A percentile compares a stretch with the other conserved stretches of the same genome.
Evolutionary conservation across 495 filamentous ascomycete genomes (phyloP).

Genomic region (Aspergillus bridgeri): DNA sequence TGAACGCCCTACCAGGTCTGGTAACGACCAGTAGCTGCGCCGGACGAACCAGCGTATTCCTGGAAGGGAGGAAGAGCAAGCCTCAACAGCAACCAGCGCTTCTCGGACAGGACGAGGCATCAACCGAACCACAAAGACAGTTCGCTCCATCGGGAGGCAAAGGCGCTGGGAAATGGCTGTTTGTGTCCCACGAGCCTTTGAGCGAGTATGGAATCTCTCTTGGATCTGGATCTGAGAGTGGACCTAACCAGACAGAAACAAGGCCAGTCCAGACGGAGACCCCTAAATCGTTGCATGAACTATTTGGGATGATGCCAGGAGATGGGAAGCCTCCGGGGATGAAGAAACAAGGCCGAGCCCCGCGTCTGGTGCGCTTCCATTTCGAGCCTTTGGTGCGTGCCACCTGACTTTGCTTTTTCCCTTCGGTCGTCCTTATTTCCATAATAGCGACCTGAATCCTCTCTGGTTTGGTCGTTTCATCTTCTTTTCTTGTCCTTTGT

Average conservation of each 20-base stretch:
- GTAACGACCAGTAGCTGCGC: slow-evolving; percentile 93
- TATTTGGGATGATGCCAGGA: slow-evolving; percentile 34
- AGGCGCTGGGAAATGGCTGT: slow-evolving; percentile 82
- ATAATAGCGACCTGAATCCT: too few relatives aligned
- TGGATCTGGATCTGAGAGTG: neutral
- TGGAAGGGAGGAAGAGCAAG: slow-evolving; percentile 64
- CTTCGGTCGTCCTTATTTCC: neutral
- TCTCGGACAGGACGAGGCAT: slow-evolving; percentile 2
- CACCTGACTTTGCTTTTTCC: slow-evolving; percentile 6
- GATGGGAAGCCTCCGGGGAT: slow-evolving; percentile 28
- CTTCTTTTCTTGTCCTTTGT: neutral
- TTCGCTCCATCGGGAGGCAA: slow-evolving; percentile 68
- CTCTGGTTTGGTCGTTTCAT: neutral
- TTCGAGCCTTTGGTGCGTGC: slow-evolving; percentile 86
- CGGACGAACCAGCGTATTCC: slow-evolving; percentile 77
- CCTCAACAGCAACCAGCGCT: neutral
- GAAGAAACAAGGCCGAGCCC: slow-evolving; percentile 20
- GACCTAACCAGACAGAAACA: neutral
- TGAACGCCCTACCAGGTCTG: slow-evolving; percentile 68
- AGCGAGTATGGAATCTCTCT: slow-evolving; percentile 16
- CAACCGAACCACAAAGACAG: slow-evolving; percentile 20
- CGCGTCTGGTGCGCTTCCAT: slow-evolving; percentile 77
- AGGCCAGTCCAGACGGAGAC: slow-evolving; percentile 2
- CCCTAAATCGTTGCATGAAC: slow-evolving; percentile 21
- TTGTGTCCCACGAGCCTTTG: slow-evolving; percentile 77